Conservation (phyloP, 345 rosid species). For the Linum trigynum region DNA sequence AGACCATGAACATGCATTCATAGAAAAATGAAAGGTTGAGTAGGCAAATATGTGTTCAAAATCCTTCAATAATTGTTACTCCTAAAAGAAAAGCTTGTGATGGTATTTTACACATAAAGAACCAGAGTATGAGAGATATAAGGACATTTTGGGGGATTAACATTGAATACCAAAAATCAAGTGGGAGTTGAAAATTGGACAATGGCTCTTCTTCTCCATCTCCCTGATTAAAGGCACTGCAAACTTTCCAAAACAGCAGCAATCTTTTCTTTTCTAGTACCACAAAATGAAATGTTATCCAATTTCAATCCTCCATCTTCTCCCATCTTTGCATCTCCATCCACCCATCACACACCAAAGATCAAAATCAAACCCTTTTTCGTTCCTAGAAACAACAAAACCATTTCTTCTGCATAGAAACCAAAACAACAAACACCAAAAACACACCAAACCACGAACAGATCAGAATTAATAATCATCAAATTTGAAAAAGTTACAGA, state of each 20-base stretch:
- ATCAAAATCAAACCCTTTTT: not conserved
- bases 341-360: not conserved
- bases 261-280: not conserved
- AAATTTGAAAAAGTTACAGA: not conserved
- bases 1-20: too few species aligned
- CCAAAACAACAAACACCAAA: not conserved
- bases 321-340: not conserved
- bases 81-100: too few species aligned
- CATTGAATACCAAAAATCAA: too few species aligned
- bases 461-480: not conserved
- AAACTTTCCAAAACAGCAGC: not conserved
- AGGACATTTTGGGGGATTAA: too few species aligned
- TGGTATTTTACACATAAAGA: too few species aligned
- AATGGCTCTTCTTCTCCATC: not conserved
- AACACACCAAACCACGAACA: not conserved
- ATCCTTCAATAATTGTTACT: too few species aligned
- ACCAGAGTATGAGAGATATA: too few species aligned
- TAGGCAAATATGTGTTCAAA: too few species aligned
- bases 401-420: conserved; percentile 51
- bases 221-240: not conserved
- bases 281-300: not conserved
- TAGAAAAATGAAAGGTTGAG: too few species aligned
- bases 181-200: too few species aligned
- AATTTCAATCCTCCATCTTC: not conserved
- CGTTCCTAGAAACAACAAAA: conserved; percentile 57